phyloP scores from a whole-genome alignment of 805 yeast genomes.

The Metschnikowia lochheadii region DNA sequence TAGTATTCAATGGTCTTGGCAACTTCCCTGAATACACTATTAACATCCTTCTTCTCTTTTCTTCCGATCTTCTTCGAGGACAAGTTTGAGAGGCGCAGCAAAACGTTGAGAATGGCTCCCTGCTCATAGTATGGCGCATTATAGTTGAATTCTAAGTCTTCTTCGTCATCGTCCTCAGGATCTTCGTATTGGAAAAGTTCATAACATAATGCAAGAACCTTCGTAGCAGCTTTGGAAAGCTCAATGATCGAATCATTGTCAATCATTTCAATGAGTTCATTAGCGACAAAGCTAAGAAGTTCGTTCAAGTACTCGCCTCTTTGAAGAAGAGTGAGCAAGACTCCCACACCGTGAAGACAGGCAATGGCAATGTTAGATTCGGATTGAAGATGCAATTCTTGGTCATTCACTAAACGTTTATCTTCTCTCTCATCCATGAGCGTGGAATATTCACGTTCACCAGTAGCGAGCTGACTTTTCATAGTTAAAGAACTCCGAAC shows the following conservation, averaged over 20 bases:
- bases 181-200: constrained; percentile 49
- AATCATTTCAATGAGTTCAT: constrained; percentile 38
- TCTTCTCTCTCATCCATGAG: constrained; percentile 34
- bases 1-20: constrained; percentile 43
- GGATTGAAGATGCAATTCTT: constrained; percentile 24
- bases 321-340: constrained; percentile 41
- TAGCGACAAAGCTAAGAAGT: constrained; percentile 25
- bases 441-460: constrained; percentile 42
- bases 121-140: constrained; percentile 52
- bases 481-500: constrained; percentile 27
- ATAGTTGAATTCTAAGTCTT: constrained; percentile 40
- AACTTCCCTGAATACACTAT: constrained; percentile 59
- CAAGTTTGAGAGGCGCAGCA: constrained; percentile 44
- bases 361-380: constrained; percentile 39
- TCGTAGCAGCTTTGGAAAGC: constrained; percentile 52
- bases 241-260: constrained; percentile 40
- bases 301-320: constrained; percentile 43
- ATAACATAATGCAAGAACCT: constrained; percentile 52
- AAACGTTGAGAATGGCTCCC: constrained; percentile 39
- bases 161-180: constrained; percentile 34
- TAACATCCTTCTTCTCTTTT: constrained; percentile 56
- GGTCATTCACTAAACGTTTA: constrained; percentile 33
- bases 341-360: constrained; percentile 46
- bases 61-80: constrained; percentile 58
- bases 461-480: constrained; percentile 32